Evolutionary conservation across 1,139 yeast genomes (phyloP), one percentile per base, ranked within the genome.

Genomic region (Candida sanyaensis): DNA sequence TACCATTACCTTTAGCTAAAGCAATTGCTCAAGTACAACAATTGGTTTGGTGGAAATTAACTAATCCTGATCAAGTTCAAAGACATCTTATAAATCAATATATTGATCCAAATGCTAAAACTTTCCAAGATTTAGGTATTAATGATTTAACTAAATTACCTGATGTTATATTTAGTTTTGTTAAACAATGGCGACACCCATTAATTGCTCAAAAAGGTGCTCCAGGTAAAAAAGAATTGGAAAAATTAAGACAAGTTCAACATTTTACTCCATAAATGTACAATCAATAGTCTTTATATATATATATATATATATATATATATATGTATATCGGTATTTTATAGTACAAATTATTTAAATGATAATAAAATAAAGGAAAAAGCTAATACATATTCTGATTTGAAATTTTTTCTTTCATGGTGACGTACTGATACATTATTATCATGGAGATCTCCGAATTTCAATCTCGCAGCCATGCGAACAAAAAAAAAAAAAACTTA

Each of bases 21-120:
- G 71, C 60, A 49, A 68, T 63, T 34, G 79, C 80, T 44, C 71
- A 71, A 44, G 42, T 81, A 43, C 83, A 83, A 65, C 78, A 76
- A 58, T 64, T 71, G 51, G 70, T 81, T 48, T 87, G 88, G 78
- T 86, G 92, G 88, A 80, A 78, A 60, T 77, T 81, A 60, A 74
- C 84, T 51, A 85, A 83, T 60, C 81, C 89, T 31, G 96, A 89
- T 67, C 87, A 85, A 66, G 77, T 87, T 51, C 88, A 84, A 68
- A 83, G 96, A 70, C 86, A 84, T 69, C 77, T 81, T 60, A 77
- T 87, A 55, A 75, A 87, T 69, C 96, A 89, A 69, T 62, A 64
- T 24, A 75, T 85, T 55, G 87, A 84, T 59, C 77, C 81, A 40
- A 65, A 67, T 36, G 91, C 91, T 36, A 73, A 76, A 60, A 83